Evolutionary conservation across 352 stramenopile species (phyloP).

Genomic region (Plasmopara viticola): DNA sequence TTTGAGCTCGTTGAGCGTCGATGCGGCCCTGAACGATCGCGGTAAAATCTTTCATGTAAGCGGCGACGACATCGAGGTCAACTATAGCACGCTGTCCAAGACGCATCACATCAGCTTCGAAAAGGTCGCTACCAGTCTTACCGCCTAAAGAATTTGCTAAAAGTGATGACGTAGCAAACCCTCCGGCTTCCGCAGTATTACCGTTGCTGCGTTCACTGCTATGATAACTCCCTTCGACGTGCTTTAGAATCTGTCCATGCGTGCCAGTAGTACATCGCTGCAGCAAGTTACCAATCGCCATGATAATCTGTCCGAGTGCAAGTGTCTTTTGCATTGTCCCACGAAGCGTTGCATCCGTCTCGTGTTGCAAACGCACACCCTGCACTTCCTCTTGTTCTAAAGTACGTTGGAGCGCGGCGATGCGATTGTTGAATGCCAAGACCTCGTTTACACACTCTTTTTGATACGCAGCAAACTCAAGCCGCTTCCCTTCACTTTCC

Average conservation of each 20-base stretch:
- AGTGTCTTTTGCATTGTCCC: slow-evolving; percentile 88
- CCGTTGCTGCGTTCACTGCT: slow-evolving; percentile 16
- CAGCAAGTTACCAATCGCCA: slow-evolving; percentile 81
- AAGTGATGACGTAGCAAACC: slow-evolving; percentile 9
- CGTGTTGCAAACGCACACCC: slow-evolving; percentile 77
- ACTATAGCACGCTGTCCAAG: slow-evolving; percentile 82
- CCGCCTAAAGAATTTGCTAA: slow-evolving; percentile 1
- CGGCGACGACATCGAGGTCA: slow-evolving; percentile 88
- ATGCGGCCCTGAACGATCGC: slow-evolving; percentile 69
- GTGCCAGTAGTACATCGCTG: slow-evolving; percentile 80
- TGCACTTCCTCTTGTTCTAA: slow-evolving; percentile 65
- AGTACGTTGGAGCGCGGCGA: slow-evolving; percentile 78
- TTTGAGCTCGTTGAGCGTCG: slow-evolving; percentile 64
- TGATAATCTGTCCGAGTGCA: slow-evolving; percentile 86
- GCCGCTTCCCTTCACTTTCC: slow-evolving; percentile 79
- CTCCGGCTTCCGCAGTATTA: slow-evolving; percentile 3
- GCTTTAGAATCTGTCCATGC: slow-evolving; percentile 84
- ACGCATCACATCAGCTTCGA: slow-evolving; percentile 78
- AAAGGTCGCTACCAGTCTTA: slow-evolving; percentile 39
- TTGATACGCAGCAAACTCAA: slow-evolving; percentile 79
- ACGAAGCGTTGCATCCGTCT: slow-evolving; percentile 83
- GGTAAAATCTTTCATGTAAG: slow-evolving; percentile 92
- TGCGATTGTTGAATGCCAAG: slow-evolving; percentile 89
- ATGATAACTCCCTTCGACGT: slow-evolving; percentile 56
- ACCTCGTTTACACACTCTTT: slow-evolving; percentile 90